These are phyloP conservation scores for Colletotrichum theobromicola DNA, from an alignment of 2,329 filamentous ascomycete species.

Conservation along the genomic window DNA sequence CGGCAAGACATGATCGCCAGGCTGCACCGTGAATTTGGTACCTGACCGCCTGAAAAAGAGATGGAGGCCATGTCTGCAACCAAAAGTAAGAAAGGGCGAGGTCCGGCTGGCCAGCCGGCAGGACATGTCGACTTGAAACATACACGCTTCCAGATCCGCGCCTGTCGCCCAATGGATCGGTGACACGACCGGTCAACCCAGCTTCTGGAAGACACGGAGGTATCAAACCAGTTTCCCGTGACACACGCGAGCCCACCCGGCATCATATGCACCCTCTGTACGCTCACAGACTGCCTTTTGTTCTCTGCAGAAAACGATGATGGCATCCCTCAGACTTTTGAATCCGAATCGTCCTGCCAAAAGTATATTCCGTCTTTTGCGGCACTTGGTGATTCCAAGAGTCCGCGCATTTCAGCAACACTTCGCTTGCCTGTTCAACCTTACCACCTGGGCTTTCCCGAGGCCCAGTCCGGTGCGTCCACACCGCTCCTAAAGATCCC, in stretches of 20 bases:
- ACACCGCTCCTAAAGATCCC: conserved; percentile 16
- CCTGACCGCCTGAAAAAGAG: background rate
- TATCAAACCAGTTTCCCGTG: conserved; percentile 12
- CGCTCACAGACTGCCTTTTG: background rate
- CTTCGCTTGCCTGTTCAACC: background rate
- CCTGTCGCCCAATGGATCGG: conserved; percentile 6
- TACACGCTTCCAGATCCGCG: conserved; percentile 8
- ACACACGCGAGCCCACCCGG: conserved; percentile 10
- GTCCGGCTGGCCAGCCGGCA: background rate
- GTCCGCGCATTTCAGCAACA: background rate
- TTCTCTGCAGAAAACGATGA: background rate
- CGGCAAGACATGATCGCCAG: background rate
- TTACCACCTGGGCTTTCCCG: background rate
- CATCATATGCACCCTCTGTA: background rate
- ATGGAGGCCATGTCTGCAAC: background rate
- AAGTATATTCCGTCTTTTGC: background rate
- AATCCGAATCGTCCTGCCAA: background rate
- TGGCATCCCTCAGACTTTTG: background rate
- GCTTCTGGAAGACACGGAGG: conserved; percentile 15
- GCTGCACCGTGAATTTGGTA: background rate
- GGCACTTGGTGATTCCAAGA: background rate
- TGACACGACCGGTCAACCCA: conserved; percentile 4
- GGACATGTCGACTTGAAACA: conserved; percentile 10
- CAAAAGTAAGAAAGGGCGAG: background rate
- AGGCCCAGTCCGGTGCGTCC: background rate